phyloP scores from a whole-genome alignment of 2,329 filamentous ascomycete species.

The Colletotrichum sp. region DNA sequence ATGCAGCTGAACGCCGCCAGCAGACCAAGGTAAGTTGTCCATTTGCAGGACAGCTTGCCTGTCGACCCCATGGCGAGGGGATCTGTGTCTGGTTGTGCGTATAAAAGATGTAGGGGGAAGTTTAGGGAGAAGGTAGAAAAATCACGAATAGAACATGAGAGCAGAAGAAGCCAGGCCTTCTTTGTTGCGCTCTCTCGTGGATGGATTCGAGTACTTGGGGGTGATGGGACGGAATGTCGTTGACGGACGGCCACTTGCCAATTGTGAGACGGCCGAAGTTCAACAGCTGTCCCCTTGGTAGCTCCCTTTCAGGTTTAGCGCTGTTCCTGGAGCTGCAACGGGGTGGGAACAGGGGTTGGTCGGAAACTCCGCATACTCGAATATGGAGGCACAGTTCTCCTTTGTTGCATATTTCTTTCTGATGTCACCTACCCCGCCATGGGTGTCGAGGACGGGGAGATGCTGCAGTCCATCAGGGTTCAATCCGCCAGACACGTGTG shows the following conservation, averaged over 20 bases:
- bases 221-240: neutral
- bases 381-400: neutral
- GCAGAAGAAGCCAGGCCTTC: conserved; percentile 8
- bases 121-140: neutral
- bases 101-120: neutral
- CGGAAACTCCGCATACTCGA: neutral
- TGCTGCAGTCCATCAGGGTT: neutral
- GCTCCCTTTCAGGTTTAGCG: conserved; percentile 23
- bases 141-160: neutral
- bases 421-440: conserved; percentile 7
- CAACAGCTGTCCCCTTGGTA: conserved; percentile 32
- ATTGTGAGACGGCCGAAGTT: conserved; percentile 14
- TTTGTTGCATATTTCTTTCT: neutral
- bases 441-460: neutral
- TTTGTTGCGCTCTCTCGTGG: conserved; percentile 10
- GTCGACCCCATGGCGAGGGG: conserved; percentile 53
- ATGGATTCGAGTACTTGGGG: neutral
- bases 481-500: conserved; percentile 1
- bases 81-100: conserved; percentile 3
- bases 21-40: conserved; percentile 69
- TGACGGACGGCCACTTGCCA: neutral
- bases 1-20: conserved; percentile 64
- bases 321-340: neutral
- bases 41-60: conserved; percentile 60
- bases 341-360: neutral